Evolutionary conservation across 2,329 filamentous ascomycete genomes (phyloP), one percentile per base, ranked within the genome.

Genomic region (Chaetomiaceae sp.): DNA sequence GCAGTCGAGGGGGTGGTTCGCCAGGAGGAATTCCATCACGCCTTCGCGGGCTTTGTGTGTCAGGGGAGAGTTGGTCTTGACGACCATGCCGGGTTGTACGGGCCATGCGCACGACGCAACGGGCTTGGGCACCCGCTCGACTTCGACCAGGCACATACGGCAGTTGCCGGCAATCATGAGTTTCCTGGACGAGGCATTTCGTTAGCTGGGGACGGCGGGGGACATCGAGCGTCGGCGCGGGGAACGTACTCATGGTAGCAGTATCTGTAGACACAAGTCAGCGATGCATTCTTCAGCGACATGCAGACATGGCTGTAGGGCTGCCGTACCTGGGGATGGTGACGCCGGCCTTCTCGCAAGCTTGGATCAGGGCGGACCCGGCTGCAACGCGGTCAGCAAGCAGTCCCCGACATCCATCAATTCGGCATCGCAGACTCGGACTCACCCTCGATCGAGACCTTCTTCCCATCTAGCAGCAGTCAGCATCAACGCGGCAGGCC

Each of bases 141-240:
- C 93, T 77, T 99, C 93, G 66, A 99, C 93, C 66, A 99, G 76
- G 74, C 93, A 99, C 93, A 99, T 99, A 76, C 93, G 90, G 73
- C 93, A 99, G 75, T 97, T 99, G 73, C 93, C 93, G 66, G 93
- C 93, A 79, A 99, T 96, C 86, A 95, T 90, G 62, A 99, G 81
- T 76, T 99, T 97, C 70, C 88, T 92, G 66, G n/a, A 33, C 41
- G 48, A 59, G 50, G 52, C 53, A 62, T 62, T 62, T 68, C 66
- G 67, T 78, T 65, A 78, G 75, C 62, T 39, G 27, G 44, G 44
- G 48, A n/a, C n/a, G 14, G 59, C 49, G 44, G 49, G 51, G 38
- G 48, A 46, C 60, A 46, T 56, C 54, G 44, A 51, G 46, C 61
- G 62, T 55, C 60, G 64, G 51, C 51, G 57, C 55, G 58, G 50